Conservation (phyloP, 495 filamentous ascomycete species). For the Podospora didyma region DNA sequence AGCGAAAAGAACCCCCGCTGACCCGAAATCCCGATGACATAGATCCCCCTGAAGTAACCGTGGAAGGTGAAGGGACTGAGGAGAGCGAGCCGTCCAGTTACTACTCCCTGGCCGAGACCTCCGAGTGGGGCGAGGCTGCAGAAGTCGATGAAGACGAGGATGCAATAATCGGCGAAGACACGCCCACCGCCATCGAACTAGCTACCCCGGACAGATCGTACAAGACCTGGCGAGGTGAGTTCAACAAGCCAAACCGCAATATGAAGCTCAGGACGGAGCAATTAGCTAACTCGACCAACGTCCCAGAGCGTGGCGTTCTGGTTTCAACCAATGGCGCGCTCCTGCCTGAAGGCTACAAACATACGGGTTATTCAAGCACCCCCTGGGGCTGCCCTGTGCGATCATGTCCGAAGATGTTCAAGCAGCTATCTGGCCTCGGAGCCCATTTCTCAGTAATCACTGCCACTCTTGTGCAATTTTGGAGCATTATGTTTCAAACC, state of each 20-base stretch:
- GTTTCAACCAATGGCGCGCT: constrained; percentile 11
- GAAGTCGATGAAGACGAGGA: background rate
- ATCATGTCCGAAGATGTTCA: constrained; percentile 10
- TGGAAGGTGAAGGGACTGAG: background rate
- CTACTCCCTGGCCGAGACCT: too few species aligned
- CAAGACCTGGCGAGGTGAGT: constrained; percentile 18
- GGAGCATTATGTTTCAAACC: too few species aligned
- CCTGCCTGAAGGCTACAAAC: constrained; percentile 21
- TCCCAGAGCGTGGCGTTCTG: background rate
- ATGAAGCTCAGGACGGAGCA: background rate
- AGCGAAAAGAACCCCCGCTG: background rate
- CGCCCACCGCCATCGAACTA: constrained; percentile 6
- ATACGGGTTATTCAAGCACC: background rate
- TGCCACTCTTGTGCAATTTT: too few species aligned
- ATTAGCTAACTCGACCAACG: background rate
- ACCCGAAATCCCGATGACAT: background rate
- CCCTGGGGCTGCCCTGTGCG: constrained; percentile 23
- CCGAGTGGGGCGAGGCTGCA: constrained; percentile 1
- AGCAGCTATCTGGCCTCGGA: constrained; percentile 8
- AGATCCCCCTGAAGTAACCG: too few species aligned
- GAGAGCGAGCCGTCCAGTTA: background rate
- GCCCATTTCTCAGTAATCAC: constrained; percentile 18
- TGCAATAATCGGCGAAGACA: background rate
- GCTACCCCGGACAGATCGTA: constrained; percentile 22
- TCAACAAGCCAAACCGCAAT: background rate